Base-by-base conservation (phyloP, 176 grass and related monocot genomes). In the Oryza rufipogon region DNA sequence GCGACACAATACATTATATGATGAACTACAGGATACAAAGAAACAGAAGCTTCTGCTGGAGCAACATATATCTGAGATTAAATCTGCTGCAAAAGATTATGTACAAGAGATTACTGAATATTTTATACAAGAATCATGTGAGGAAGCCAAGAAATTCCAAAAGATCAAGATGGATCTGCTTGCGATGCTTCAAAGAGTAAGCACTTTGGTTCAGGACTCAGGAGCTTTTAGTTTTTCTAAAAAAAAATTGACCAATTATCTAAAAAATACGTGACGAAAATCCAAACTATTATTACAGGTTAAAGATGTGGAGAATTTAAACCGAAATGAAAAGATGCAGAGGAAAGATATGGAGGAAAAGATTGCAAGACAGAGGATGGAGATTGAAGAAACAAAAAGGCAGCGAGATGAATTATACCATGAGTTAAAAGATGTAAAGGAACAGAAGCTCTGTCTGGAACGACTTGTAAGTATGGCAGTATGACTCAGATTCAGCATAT, bases 321-420 rank as follows among this genome's bases (percentile, higher is more conserved):
- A 87, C 64, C 70, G 22, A 58, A 87, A 88, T 9, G 91, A 92
- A 75, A 85, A 87, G 75, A 83, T 44, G 80, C 78, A 26, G 45
- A 81, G 87, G 80, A 74, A 92, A 65, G 73, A 89, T 74, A 78
- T 83, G 46, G 82, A 94, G 73, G 85, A 85, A 83, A 86, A 74
- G 54, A 65, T 94, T 66, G 52, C 13, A 54, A 80, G 64, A 70
- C 79, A 90, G 71, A 95, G 83, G 63, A 61, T 67, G 32, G 85
- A 94, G 38, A 79, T 89, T 25, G 78, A 85, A 75, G 78, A 72
- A 68, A 73, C 76, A 45, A 92, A 70, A 32, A 66, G 56, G 10
- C 87, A 86, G 70, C 47, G 76, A 33, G 82, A 87, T 66, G 60
- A 78, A 77, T 65, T 94, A 38, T 80, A 77, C 23, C 51, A 84